Evolutionary conservation across 768 basidiomycete genomes (phyloP), one percentile per base, ranked within the genome.

Genomic region (Xerocomus brunneocitrinus): DNA sequence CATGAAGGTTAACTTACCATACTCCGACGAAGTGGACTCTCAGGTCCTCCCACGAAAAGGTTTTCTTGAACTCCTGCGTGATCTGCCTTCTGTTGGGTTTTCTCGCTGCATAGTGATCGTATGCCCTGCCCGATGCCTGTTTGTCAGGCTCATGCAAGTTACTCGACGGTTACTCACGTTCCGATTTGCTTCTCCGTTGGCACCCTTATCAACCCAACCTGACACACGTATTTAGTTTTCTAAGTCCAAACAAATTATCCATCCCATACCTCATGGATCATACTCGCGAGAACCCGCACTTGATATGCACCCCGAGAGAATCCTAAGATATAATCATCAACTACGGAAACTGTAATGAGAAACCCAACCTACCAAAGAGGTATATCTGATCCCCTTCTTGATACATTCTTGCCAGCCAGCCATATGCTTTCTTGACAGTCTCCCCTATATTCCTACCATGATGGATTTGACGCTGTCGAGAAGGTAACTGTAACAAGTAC

Each of bases 11-110:
- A 22, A 61, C 74, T 8, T 52, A 79, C 80, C 78, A 81, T 12
- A 77, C 75, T 2, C 81, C 81, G n/a, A 82, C 65, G 41, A 82
- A 81, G 32, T 81, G 75, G 5, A 80, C 73, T 19, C 64, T 55
- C 1, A 78, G 70, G 39, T 73, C 71, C 31, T 70, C 68, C 64
- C 64, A 58, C 4, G 75, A 78, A 54, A 79, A 79, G 0, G 76
- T 69, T 19, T 69, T 67, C 64, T 77, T 80, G 66, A 80, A 81
- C n/a, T 53, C 62, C 50, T 34, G 53, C 9, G 50, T 58, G 25
- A 55, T 61, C 41, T 43, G 51, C 46, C 46, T 57, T 25, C 61
- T 49, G 46, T 58, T 61, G 10, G 52, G 52, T 32, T 52, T 60
- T 31, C 43, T 56, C 13, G 49, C 22, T 39, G 52, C 42, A 28